A percentile compares a stretch with the other conserved stretches of the same genome.
Conservation (phyloP, 2,329 filamentous ascomycete species). For the Ceratocystis huliohia region DNA sequence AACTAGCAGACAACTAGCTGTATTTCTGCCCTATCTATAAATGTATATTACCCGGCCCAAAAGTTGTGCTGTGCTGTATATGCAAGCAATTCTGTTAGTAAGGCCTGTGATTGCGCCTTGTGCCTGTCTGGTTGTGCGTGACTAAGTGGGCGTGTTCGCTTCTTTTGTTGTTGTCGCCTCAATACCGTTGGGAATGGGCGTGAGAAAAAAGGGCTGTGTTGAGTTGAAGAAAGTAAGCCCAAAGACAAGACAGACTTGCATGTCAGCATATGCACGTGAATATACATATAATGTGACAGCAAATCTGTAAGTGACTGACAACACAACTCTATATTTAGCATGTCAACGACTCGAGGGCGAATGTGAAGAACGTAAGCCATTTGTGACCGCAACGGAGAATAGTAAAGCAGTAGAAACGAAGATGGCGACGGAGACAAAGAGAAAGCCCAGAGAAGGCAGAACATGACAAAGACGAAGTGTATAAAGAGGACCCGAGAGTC, state of each 20-base stretch:
- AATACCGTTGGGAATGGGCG: neutral
- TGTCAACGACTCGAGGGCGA: neutral
- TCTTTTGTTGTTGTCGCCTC: neutral
- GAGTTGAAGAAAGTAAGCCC: neutral
- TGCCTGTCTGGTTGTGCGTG: neutral
- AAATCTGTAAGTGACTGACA: neutral
- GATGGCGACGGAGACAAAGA: neutral
- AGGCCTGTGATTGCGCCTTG: neutral
- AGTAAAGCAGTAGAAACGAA: neutral
- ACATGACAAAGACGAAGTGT: neutral
- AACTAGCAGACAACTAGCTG: neutral
- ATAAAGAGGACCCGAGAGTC: neutral
- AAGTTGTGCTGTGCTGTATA: neutral
- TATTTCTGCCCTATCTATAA: neutral
- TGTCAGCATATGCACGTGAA: neutral
- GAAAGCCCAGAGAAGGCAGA: neutral
- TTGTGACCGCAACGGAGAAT: neutral
- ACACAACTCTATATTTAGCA: slow-evolving; percentile 6
- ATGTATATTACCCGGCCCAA: no score
- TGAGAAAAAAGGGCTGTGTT: neutral
- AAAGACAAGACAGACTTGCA: neutral
- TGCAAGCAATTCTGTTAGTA: neutral
- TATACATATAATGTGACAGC: neutral
- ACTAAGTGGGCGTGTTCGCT: neutral
- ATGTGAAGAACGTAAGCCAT: neutral